phyloP scores from a whole-genome alignment of 2,329 filamentous ascomycete species.

The Fragosphaeria purpurea region DNA sequence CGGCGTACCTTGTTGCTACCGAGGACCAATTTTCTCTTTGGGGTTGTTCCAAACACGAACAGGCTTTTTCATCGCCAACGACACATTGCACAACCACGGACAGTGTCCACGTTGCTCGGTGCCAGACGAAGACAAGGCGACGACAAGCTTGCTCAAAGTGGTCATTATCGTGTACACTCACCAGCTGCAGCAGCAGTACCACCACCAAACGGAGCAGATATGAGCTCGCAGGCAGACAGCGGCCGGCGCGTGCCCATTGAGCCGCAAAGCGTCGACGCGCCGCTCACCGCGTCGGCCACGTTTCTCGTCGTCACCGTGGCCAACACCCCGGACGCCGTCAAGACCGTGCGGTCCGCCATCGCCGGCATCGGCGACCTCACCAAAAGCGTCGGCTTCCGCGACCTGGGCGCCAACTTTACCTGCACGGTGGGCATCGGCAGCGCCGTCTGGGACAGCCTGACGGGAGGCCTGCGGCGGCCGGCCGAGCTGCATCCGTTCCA shows the following conservation, averaged over 20 bases:
- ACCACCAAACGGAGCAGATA: no score
- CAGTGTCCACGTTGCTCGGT: no score
- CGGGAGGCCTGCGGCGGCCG: conserved; percentile 29
- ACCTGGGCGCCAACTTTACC: conserved; percentile 33
- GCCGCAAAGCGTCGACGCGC: conserved; percentile 37
- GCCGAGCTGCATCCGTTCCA: conserved; percentile 41
- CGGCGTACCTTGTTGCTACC: no score
- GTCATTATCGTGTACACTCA: no score
- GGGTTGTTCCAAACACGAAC: no score
- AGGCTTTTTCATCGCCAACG: no score
- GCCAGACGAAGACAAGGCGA: no score
- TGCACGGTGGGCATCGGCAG: conserved; percentile 47
- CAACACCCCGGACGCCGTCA: conserved; percentile 23
- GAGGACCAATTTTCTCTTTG: no score
- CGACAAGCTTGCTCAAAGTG: no score
- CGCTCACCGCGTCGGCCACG: conserved; percentile 41
- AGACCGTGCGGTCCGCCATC: conserved; percentile 33
- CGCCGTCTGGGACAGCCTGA: conserved; percentile 39
- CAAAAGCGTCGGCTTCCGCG: conserved; percentile 44
- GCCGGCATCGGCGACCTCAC: conserved; percentile 33
- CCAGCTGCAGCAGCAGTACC: no score
- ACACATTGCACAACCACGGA: no score
- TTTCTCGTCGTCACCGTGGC: conserved; percentile 40
- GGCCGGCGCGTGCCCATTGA: conserved; percentile 17
- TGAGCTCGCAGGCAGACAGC: no score